These are phyloP conservation scores for Stachybotrys echinatus DNA, from an alignment of 2,329 filamentous ascomycete genomes.

Conservation along the genomic window DNA sequence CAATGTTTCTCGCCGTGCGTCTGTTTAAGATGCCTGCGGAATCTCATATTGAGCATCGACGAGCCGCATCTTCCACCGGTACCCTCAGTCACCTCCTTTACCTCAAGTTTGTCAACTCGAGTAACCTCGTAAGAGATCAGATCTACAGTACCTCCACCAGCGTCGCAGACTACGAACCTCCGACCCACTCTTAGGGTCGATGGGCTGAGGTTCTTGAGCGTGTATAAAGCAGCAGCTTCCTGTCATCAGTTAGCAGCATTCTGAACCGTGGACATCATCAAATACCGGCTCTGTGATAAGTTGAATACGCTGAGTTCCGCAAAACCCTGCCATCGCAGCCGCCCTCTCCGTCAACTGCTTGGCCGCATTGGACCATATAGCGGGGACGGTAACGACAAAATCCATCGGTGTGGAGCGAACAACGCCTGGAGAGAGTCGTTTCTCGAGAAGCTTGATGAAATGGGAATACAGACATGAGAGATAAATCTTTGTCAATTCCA, in stretches of 20 bases:
- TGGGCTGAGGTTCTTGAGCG: conserved; percentile 36
- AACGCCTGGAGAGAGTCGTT: conserved; percentile 34
- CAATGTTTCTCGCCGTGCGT: conserved; percentile 37
- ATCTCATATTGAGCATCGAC: conserved; percentile 42
- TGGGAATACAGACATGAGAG: conserved; percentile 43
- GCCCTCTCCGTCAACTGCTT: conserved; percentile 42
- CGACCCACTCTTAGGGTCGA: conserved; percentile 37
- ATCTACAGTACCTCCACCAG: conserved; percentile 49
- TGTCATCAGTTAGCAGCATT: conserved; percentile 12
- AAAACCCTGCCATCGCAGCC: conserved; percentile 31
- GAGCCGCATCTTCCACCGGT: conserved; percentile 46
- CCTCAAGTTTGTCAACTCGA: conserved; percentile 32
- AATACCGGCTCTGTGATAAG: conserved; percentile 44
- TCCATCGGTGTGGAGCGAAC: conserved; percentile 40
- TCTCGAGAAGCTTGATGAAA: conserved; percentile 37
- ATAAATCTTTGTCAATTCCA: conserved; percentile 33
- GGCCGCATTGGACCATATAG: conserved; percentile 52
- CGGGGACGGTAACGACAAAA: conserved; percentile 52
- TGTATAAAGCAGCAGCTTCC: conserved; percentile 47
- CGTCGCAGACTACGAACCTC: conserved; percentile 48
- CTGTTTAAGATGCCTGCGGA: conserved; percentile 35
- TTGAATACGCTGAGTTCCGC: conserved; percentile 34
- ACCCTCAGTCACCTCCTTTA: conserved; percentile 44
- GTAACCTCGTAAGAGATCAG: conserved; percentile 47
- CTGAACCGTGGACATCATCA: neutral